Conservation (phyloP, 495 filamentous ascomycete genomes). For the Thermothielavioides terrestris region DNA sequence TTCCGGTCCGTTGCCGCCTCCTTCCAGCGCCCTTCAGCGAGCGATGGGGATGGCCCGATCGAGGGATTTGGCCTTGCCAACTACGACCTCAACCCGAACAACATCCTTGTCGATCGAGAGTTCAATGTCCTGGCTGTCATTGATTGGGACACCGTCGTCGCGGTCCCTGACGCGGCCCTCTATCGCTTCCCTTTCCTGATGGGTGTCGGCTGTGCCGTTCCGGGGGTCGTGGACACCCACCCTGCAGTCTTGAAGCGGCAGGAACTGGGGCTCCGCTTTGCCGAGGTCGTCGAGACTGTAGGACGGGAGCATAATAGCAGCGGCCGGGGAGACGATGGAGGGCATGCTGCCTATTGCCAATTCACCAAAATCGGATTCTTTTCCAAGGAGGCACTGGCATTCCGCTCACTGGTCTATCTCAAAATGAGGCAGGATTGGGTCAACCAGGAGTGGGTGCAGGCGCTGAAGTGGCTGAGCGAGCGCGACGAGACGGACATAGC, state of each 20-base stretch:
- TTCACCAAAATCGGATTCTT: neutral
- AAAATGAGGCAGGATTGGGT: slow-evolving; percentile 1
- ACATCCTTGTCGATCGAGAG: neutral
- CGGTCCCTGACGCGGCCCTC: neutral
- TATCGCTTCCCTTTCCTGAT: neutral
- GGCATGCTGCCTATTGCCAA: neutral
- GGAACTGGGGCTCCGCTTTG: neutral
- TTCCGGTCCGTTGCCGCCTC: neutral
- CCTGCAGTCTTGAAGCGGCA: neutral
- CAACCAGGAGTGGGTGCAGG: neutral
- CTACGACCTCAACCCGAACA: neutral
- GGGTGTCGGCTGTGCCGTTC: neutral
- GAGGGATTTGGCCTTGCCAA: neutral
- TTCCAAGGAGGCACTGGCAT: neutral
- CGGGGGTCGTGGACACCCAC: neutral
- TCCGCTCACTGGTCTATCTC: neutral
- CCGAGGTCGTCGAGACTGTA: neutral
- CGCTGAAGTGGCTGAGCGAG: neutral
- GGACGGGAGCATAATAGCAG: neutral
- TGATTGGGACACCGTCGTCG: neutral
- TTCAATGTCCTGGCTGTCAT: slow-evolving; percentile 1
- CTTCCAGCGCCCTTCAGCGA: neutral
- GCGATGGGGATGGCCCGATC: neutral
- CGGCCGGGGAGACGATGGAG: no score
- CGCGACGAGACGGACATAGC: neutral